phyloP scores from a whole-genome alignment of 257 asterid genomes.

The Scutellaria baicalensis region DNA sequence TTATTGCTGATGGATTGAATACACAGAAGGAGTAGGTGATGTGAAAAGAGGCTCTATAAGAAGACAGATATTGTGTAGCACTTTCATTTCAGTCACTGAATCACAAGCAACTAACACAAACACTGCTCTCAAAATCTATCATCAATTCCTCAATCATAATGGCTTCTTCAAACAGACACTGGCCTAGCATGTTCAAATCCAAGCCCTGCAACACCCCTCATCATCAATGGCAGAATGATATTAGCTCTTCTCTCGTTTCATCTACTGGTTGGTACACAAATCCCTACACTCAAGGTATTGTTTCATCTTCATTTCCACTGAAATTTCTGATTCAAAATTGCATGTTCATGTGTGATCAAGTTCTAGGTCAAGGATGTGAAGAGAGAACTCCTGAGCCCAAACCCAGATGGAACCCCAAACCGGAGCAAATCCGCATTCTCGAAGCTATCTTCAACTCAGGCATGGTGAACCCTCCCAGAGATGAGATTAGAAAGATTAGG shows the following conservation, averaged over 20 bases:
- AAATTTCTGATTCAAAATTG: background rate
- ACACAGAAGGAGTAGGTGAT: conserved; percentile 29
- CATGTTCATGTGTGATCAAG: no score
- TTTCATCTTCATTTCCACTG: background rate
- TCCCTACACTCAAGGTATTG: conserved; percentile 27
- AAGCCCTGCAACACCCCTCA: conserved; percentile 50
- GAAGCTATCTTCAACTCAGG: conserved; percentile 94
- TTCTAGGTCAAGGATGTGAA: conserved; percentile 36
- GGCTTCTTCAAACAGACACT: conserved; percentile 61
- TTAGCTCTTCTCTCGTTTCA: conserved; percentile 37
- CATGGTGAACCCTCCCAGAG: conserved; percentile 92
- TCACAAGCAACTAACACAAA: background rate
- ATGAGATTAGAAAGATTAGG: conserved; percentile 82
- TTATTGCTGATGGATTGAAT: background rate
- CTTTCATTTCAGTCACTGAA: background rate
- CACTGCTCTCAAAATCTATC: background rate
- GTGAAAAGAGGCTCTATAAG: conserved; percentile 16
- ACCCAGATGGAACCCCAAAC: conserved; percentile 93
- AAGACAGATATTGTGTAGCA: conserved; percentile 1
- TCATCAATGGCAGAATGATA: conserved; percentile 68
- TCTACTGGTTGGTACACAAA: conserved; percentile 20
- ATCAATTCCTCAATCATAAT: conserved; percentile 9
- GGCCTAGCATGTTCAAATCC: conserved; percentile 75
- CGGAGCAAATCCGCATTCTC: conserved; percentile 84
- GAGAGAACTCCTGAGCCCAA: conserved; percentile 93